These are phyloP conservation scores for Tolypocladium cylindrosporum DNA, from an alignment of 2,329 filamentous ascomycete species.

Conservation along the genomic window DNA sequence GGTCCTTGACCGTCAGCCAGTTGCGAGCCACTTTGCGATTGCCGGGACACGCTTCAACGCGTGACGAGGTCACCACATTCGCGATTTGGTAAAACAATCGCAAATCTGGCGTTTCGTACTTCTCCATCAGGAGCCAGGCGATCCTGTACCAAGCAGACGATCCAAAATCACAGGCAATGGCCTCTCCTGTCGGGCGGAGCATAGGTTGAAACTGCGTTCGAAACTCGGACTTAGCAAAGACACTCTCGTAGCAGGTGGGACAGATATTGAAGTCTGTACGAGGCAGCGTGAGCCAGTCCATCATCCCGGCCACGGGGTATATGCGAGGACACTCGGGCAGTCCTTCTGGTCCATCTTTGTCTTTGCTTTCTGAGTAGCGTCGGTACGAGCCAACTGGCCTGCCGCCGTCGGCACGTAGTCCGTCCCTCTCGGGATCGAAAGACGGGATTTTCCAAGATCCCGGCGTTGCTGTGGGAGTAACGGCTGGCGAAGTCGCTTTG, in stretches of 20 bases:
- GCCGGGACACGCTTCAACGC: slow-evolving; percentile 46
- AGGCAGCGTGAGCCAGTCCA: slow-evolving; percentile 75
- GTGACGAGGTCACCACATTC: slow-evolving; percentile 40
- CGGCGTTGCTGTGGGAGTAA: slow-evolving; percentile 8
- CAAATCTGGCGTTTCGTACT: slow-evolving; percentile 56
- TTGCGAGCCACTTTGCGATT: slow-evolving; percentile 42
- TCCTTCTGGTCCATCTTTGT: slow-evolving; percentile 12
- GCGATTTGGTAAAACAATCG: slow-evolving; percentile 61
- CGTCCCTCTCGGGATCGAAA: slow-evolving; percentile 31
- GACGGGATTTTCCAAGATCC: slow-evolving; percentile 34
- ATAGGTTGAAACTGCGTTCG: slow-evolving; percentile 51
- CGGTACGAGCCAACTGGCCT: slow-evolving; percentile 36
- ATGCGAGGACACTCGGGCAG: slow-evolving; percentile 63
- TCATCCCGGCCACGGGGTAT: slow-evolving; percentile 48
- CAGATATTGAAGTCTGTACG: slow-evolving; percentile 71
- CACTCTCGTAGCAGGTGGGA: slow-evolving; percentile 62
- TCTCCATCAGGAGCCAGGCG: slow-evolving; percentile 71
- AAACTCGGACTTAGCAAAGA: slow-evolving; percentile 61
- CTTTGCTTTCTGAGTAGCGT: slow-evolving; percentile 38
- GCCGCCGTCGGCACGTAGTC: slow-evolving; percentile 25
- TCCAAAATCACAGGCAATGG: slow-evolving; percentile 69
- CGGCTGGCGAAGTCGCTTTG: background rate
- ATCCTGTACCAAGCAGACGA: slow-evolving; percentile 70
- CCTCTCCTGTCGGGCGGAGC: slow-evolving; percentile 44
- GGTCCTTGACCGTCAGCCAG: slow-evolving; percentile 71